Conservation (phyloP, 164 flowering plant species). For the Magnolia sinica region DNA sequence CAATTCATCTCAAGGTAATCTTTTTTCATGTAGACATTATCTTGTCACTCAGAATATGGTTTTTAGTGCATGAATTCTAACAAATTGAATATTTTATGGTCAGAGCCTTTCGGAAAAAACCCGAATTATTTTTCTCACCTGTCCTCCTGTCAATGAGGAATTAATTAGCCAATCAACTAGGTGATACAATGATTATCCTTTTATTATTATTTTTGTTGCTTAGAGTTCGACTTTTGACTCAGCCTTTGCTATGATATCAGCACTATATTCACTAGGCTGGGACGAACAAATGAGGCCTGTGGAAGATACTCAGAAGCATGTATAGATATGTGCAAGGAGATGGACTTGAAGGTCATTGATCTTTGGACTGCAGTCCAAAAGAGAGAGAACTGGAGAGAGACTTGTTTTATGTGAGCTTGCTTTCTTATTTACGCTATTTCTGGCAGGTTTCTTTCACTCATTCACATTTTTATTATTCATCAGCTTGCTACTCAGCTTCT, state of each 20-base stretch:
- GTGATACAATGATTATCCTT: conserved; percentile 26
- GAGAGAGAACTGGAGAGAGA: conserved; percentile 56
- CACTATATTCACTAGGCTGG: conserved; percentile 40
- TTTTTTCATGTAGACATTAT: not conserved
- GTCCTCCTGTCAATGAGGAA: conserved; percentile 58
- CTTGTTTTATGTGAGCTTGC: conserved; percentile 76
- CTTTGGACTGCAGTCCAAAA: conserved; percentile 73
- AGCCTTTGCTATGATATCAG: conserved; percentile 31
- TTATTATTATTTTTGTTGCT: not conserved
- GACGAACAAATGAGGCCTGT: conserved; percentile 74
- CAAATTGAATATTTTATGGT: conserved; percentile 7
- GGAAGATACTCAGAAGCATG: conserved; percentile 79
- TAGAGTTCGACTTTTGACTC: not conserved
- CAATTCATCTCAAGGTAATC: conserved; percentile 68
- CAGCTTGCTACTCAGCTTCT: not conserved
- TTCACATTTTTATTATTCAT: not conserved
- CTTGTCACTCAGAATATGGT: not conserved
- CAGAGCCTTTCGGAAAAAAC: conserved; percentile 76
- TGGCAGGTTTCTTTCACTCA: not conserved
- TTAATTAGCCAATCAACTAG: conserved; percentile 42
- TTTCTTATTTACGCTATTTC: not conserved
- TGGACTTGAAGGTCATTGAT: conserved; percentile 69
- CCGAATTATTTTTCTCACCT: conserved; percentile 31
- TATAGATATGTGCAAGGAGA: conserved; percentile 61
- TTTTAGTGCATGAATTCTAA: conserved; percentile 10